Conservation (phyloP, 805 yeast genomes). For the Wickerhamomyces rabaulensis region DNA sequence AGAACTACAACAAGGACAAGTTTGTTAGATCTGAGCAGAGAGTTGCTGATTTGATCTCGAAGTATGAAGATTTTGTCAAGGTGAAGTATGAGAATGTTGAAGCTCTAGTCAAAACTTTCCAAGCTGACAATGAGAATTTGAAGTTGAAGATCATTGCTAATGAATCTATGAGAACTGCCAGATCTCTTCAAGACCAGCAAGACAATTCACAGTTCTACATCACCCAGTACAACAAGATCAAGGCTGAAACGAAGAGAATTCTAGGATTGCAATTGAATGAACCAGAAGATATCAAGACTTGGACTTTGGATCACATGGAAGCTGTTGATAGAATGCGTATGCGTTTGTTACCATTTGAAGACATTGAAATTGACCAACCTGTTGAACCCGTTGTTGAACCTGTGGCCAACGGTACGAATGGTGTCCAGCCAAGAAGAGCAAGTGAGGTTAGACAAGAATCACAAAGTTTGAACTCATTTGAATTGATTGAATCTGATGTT, state of each 20-base stretch:
- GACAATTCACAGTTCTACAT: conserved; percentile 51
- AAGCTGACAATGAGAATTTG: conserved; percentile 15
- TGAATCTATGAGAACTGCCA: conserved; percentile 44
- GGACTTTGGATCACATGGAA: conserved; percentile 64
- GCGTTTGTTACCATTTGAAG: conserved; percentile 51
- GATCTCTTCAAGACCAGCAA: conserved; percentile 59
- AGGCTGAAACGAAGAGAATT: conserved; percentile 36
- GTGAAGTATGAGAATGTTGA: conserved; percentile 22
- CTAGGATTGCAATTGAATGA: conserved; percentile 17
- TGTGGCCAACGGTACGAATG: not conserved
- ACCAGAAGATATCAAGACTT: conserved; percentile 23
- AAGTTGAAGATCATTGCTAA: conserved; percentile 24
- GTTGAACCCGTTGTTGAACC: conserved; percentile 36
- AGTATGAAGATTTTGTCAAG: conserved; percentile 17
- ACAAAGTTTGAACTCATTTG: conserved; percentile 32
- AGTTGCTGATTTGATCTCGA: conserved; percentile 8
- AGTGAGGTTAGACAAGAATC: conserved; percentile 10
- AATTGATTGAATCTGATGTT: conserved; percentile 37
- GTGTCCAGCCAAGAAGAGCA: not conserved
- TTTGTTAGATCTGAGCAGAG: conserved; percentile 12
- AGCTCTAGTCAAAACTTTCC: conserved; percentile 9
- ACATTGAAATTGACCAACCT: conserved; percentile 38
- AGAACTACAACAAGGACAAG: conserved; percentile 15
- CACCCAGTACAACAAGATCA: conserved; percentile 42
- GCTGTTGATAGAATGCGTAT: conserved; percentile 64